phyloP scores from a whole-genome alignment of 805 yeast genomes.

The Kodamaea neixiangensis region DNA sequence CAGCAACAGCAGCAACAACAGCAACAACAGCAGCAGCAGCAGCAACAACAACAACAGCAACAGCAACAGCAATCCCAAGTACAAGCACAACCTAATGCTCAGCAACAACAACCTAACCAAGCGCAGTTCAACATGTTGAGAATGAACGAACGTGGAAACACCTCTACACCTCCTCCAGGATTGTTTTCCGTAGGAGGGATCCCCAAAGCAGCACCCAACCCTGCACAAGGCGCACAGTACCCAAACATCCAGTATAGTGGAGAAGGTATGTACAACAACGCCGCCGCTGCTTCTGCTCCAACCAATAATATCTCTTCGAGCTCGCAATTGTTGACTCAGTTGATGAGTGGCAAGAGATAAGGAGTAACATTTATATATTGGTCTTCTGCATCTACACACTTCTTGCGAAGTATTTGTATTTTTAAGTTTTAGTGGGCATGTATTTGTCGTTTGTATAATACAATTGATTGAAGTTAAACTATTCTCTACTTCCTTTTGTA shows the following conservation, averaged over 20 bases:
- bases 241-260: constrained; percentile 10
- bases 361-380: background rate
- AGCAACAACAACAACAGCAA: no score
- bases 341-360: constrained; percentile 74
- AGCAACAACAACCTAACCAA: constrained; percentile 28
- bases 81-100: constrained; percentile 27
- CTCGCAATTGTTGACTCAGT: constrained; percentile 78
- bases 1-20: constrained; percentile 22
- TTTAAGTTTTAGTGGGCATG: background rate
- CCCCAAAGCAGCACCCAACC: constrained; percentile 13
- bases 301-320: constrained; percentile 51
- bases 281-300: constrained; percentile 13
- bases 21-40: constrained; percentile 48
- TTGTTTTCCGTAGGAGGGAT: constrained; percentile 40
- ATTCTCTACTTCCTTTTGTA: background rate
- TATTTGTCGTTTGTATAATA: background rate
- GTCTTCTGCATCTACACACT: constrained; percentile 5
- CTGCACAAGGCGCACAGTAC: constrained; percentile 1
- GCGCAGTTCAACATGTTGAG: constrained; percentile 31
- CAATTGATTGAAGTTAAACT: constrained; percentile 1
- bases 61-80: no score
- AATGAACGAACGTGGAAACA: constrained; percentile 34
- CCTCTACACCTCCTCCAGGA: constrained; percentile 74
- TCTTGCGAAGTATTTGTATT: background rate
- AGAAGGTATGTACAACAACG: constrained; percentile 10